phyloP scores from a whole-genome alignment of 2,329 filamentous ascomycete species.

The Exophiala aquamarina region DNA sequence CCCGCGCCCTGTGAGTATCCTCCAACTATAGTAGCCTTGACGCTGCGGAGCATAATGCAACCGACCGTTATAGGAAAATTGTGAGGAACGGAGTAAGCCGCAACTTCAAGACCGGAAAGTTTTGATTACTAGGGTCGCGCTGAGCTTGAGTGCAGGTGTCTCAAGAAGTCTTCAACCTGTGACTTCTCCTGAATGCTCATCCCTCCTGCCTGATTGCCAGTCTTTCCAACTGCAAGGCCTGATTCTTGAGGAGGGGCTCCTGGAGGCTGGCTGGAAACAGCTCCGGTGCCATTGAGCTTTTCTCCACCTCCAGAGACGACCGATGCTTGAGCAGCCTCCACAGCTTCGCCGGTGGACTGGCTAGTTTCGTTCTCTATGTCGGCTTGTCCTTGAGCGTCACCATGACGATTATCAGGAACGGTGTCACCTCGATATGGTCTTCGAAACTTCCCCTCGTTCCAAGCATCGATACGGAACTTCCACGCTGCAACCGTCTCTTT shows the following conservation, averaged over 20 bases:
- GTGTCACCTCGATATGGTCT: slow-evolving; percentile 21
- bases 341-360: background rate
- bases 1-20: no score
- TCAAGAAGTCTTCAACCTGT: slow-evolving; percentile 12
- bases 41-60: no score
- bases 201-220: slow-evolving; percentile 1
- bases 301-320: background rate
- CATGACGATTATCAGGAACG: slow-evolving; percentile 19
- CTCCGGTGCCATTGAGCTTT: no score
- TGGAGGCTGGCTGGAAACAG: no score
- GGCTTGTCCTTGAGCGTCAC: no score
- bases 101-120: no score
- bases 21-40: no score
- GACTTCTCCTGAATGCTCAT: slow-evolving; percentile 10
- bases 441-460: slow-evolving; percentile 11
- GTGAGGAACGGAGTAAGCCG: no score
- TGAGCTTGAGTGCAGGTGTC: slow-evolving; percentile 9
- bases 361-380: background rate
- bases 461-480: slow-evolving; percentile 17
- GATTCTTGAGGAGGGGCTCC: background rate
- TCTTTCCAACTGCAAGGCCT: background rate
- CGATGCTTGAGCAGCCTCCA: no score
- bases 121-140: background rate
- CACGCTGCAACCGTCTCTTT: slow-evolving; percentile 17
- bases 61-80: no score